Conservation (phyloP, 116 monocot genomes). For the Dioscorea cayenensis region DNA sequence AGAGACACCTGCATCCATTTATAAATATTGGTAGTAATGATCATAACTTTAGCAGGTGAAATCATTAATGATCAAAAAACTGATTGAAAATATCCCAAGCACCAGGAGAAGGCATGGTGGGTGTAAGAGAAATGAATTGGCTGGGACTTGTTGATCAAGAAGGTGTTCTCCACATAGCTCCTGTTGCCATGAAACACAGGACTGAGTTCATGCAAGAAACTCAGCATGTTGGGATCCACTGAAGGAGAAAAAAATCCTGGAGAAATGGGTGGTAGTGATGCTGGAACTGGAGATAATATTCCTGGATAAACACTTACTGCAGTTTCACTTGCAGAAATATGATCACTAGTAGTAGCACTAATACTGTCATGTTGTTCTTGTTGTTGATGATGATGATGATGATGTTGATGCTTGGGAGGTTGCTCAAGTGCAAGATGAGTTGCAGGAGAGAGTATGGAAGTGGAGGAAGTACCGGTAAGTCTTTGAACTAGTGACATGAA, state of each 20-base stretch:
- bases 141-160: conserved; percentile 17
- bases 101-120: conserved; percentile 21
- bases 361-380: background rate
- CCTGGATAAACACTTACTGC: conserved; percentile 5
- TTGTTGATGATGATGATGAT: background rate
- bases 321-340: no score
- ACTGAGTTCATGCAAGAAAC: conserved; percentile 29
- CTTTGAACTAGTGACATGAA: conserved; percentile 39
- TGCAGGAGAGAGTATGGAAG: conserved; percentile 25
- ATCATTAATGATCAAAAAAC: no score
- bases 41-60: no score
- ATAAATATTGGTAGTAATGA: no score
- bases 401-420: conserved; percentile 12
- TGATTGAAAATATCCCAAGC: conserved; percentile 21
- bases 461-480: conserved; percentile 18
- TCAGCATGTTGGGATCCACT: conserved; percentile 14
- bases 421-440: conserved; percentile 28
- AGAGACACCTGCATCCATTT: no score
- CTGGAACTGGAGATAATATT: conserved; percentile 32
- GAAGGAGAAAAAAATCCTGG: conserved; percentile 27
- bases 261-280: conserved; percentile 14
- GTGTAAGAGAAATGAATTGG: conserved; percentile 13
- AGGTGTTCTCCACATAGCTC: conserved; percentile 1
- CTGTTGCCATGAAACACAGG: conserved; percentile 10
- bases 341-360: no score